phyloP scores from a whole-genome alignment of 176 grass and related monocot genomes.

The Cenchrus americanus region DNA sequence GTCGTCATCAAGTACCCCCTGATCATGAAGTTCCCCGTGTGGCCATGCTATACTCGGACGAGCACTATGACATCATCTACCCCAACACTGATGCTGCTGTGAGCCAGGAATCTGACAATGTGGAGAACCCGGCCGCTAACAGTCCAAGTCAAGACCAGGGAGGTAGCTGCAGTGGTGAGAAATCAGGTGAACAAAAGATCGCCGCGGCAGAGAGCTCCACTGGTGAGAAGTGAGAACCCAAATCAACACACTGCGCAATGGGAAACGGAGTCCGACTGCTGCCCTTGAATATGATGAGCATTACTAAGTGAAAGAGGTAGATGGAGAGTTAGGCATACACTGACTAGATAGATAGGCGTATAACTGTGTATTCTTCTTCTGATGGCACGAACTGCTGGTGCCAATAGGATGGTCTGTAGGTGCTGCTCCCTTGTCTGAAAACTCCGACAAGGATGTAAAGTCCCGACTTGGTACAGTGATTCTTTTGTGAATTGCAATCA shows the following conservation, averaged over 20 bases:
- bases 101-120: not conserved
- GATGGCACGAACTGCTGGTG: conserved; percentile 10
- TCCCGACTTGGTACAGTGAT: not conserved
- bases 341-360: not conserved
- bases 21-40: conserved; percentile 7
- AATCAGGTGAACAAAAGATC: not conserved
- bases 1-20: not conserved
- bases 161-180: not conserved
- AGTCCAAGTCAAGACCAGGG: not conserved
- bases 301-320: not conserved
- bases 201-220: not conserved
- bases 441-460: not conserved
- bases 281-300: not conserved
- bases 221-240: not conserved
- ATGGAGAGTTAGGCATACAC: not conserved
- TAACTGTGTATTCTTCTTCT: not conserved
- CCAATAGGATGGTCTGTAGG: conserved; percentile 8
- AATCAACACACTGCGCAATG: not conserved
- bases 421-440: not conserved
- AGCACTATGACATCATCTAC: conserved; percentile 48
- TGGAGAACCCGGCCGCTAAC: not conserved
- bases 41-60: conserved; percentile 13
- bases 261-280: no score
- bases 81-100: not conserved
- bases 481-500: not conserved